Conservation (phyloP, 2,329 filamentous ascomycete species). For the Fusarium xylarioides region DNA sequence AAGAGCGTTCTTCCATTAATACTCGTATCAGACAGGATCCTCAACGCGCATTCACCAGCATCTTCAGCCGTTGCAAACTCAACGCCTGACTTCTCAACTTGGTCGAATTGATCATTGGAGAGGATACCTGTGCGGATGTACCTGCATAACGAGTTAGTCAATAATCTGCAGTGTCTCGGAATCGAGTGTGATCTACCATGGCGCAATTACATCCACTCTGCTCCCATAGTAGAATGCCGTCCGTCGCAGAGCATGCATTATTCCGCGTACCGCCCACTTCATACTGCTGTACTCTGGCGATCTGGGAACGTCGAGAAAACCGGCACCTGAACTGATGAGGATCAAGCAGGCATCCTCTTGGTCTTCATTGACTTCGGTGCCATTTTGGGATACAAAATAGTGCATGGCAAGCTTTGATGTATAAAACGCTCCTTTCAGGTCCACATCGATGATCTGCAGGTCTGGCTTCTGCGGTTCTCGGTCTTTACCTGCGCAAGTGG, state of each 20-base stretch:
- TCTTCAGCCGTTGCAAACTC: not conserved
- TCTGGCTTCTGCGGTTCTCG: not conserved
- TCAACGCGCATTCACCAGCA: not conserved
- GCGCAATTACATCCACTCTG: not conserved
- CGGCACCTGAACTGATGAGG: not conserved
- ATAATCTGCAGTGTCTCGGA: too few relatives aligned
- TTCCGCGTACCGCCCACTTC: conserved; percentile 6
- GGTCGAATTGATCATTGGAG: not conserved
- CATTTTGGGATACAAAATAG: not conserved
- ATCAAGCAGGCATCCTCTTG: conserved; percentile 1
- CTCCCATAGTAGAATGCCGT: not conserved
- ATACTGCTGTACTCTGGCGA: conserved; percentile 7
- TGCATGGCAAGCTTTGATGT: not conserved
- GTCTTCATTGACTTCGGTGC: rapidly evolving
- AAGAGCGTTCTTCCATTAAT: not conserved
- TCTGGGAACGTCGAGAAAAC: not conserved
- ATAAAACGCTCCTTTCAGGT: not conserved
- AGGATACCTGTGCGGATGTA: conserved; percentile 1
- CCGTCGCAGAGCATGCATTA: conserved; percentile 4
- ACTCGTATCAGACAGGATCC: not conserved
- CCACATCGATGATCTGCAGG: not conserved
- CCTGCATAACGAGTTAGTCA: rapidly evolving
- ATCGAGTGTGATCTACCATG: not conserved
- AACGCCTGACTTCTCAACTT: not conserved
- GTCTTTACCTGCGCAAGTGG: not conserved